A percentile compares a stretch with the other conserved stretches of the same genome.
phyloP scores from a whole-genome alignment of 2,329 filamentous ascomycete genomes.

The Colletotrichum zoysiae region DNA sequence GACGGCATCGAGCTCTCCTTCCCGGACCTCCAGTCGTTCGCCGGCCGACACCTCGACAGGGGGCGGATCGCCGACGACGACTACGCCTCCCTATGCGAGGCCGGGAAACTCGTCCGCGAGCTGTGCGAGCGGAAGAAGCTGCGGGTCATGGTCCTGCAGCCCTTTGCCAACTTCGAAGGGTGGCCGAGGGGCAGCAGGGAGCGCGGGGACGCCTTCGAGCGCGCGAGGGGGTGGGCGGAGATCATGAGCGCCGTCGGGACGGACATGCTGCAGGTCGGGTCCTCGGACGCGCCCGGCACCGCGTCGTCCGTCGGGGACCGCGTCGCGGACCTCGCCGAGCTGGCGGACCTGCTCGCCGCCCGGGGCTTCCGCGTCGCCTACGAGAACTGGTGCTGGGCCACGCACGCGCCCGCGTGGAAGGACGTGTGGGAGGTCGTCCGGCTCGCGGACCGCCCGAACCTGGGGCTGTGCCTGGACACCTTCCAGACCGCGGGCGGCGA shows the following conservation, averaged over 20 bases:
- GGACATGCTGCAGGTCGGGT: conserved; percentile 77
- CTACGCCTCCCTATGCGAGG: conserved; percentile 68
- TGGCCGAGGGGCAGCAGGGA: conserved; percentile 72
- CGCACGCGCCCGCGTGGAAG: conserved; percentile 75
- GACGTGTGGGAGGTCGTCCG: conserved; percentile 77
- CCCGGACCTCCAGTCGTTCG: conserved; percentile 77
- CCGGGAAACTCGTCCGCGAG: conserved; percentile 66
- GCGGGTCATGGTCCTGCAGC: conserved; percentile 78
- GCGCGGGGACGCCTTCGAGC: conserved; percentile 71
- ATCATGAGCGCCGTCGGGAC: conserved; percentile 79
- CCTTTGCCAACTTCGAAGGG: conserved; percentile 82
- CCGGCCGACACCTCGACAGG: conserved; percentile 58
- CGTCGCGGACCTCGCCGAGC: conserved; percentile 70
- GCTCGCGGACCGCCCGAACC: conserved; percentile 71
- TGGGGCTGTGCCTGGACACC: conserved; percentile 82
- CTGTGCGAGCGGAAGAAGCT: conserved; percentile 68
- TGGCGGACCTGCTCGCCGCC: conserved; percentile 72
- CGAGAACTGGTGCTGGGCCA: conserved; percentile 88
- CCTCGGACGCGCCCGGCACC: conserved; percentile 73
- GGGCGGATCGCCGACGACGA: conserved; percentile 67
- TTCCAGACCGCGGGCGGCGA: conserved; percentile 82
- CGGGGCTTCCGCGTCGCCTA: conserved; percentile 75
- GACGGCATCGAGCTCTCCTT: conserved; percentile 80
- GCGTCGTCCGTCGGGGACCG: conserved; percentile 62
- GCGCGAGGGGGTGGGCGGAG: conserved; percentile 75